Base-by-base conservation (phyloP, 768 basidiomycete genomes). In the Boletus patriciae region DNA sequence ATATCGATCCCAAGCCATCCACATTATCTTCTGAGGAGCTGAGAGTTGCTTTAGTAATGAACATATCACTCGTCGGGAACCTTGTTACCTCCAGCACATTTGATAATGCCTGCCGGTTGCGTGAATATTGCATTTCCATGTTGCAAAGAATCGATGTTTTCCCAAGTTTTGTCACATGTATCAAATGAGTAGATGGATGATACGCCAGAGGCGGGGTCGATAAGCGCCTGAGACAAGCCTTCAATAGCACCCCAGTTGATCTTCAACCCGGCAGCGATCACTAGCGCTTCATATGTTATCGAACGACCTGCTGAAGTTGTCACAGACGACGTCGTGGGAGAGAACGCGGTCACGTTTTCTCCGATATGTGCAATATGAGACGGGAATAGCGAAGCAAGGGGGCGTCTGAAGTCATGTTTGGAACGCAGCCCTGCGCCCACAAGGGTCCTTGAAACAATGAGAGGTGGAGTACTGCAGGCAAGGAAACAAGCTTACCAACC, bases 1-100 rank as follows among this genome's bases (percentile, higher is more conserved):
- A 70, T 81, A 92, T 46, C 85, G 77, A 68, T 94, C 91, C 90
- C 91, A 93, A 45, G 91, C 90, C 90, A 94, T 92, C 92, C 93
- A 96, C 90, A 96, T 94, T 52, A 94, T 90, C 74, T 95, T 94
- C 68, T 93, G 90, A 19, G 90, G 89, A 16, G 87, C 89, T 90
- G 61, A 21, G 41, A 38, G n/a, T 36, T 21, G 36, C 31, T 41
- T 58, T 6, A 64, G 62, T 19, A 50, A 49, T 11, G 23, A 44
- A 41, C 31, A 38, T 46, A 42, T 23, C 18, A 23, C 21, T 38
- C 7, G 19, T 25, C 1, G 12, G 31, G 34, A 27, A 33, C 13
- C 62, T 31, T 55, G 70, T 62, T 65, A 90, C 91, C 90, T 76
- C 92, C 88, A 64, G 94, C 90, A 70, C 95, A 98, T 73, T 99